A percentile compares a stretch with the other conserved stretches of the same genome.
Evolutionary conservation across 129 eudicot species (phyloP).

Genomic region (Silybum marianum): DNA sequence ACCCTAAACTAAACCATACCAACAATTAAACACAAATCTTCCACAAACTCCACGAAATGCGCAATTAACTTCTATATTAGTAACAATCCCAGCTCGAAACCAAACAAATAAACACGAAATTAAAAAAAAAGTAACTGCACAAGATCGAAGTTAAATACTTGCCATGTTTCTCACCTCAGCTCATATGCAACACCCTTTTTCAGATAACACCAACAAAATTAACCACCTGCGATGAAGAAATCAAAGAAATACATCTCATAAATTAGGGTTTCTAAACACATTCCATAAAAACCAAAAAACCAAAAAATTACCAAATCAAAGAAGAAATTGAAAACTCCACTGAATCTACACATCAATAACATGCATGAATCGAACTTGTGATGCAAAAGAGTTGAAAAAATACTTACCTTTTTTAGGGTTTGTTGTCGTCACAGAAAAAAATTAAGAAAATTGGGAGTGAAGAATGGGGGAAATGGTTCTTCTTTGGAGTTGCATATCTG

Average conservation of each 20-base stretch:
- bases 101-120: conserved; percentile 5
- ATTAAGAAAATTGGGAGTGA: conserved; percentile 16
- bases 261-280: conserved; percentile 27
- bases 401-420: conserved; percentile 15
- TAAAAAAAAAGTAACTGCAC: conserved; percentile 3
- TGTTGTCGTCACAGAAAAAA: conserved; percentile 9
- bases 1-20: conserved; percentile 7
- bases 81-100: neutral
- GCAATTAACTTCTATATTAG: neutral
- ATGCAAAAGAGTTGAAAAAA: neutral
- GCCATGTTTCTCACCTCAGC: conserved; percentile 41
- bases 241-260: neutral
- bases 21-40: conserved; percentile 2
- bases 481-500: conserved; percentile 19
- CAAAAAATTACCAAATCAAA: neutral
- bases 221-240: conserved; percentile 26
- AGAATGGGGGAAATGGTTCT: neutral
- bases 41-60: neutral
- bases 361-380: conserved; percentile 10
- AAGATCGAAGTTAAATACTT: conserved; percentile 34
- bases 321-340: neutral
- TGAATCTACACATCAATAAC: neutral
- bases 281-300: neutral
- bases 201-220: neutral
- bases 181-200: conserved; percentile 4